These are phyloP conservation scores for Solanum corneliomulleri DNA, from an alignment of 257 asterid species.

Conservation along the genomic window DNA sequence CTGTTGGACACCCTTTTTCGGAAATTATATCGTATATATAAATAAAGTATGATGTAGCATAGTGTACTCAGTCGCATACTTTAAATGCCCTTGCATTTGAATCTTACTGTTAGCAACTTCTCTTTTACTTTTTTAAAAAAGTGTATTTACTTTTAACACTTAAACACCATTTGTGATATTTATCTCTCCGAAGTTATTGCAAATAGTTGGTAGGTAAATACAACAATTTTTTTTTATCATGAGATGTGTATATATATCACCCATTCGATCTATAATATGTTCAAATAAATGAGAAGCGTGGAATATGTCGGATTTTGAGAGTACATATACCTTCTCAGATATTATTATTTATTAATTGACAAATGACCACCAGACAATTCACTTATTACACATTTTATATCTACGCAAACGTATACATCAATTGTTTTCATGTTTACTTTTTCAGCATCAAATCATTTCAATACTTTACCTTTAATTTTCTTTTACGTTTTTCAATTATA, in stretches of 20 bases:
- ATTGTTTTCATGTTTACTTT: neutral
- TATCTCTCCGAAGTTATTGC: too few relatives aligned
- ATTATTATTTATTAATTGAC: neutral
- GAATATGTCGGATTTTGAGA: neutral
- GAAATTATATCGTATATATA: too few relatives aligned
- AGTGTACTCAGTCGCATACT: accelerated
- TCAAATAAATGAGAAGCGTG: neutral
- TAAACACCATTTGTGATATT: too few relatives aligned
- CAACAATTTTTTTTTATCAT: neutral
- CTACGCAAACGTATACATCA: neutral
- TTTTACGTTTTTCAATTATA: neutral
- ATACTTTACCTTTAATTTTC: neutral
- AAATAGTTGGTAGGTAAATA: too few relatives aligned
- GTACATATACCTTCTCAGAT: neutral
- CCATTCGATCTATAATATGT: neutral
- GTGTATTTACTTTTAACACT: accelerated
- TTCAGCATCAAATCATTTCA: neutral
- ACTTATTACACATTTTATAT: neutral
- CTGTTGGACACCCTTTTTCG: too few relatives aligned
- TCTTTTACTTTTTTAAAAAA: too few relatives aligned
- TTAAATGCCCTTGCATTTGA: too few relatives aligned
- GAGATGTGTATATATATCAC: neutral
- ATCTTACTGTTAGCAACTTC: too few relatives aligned
- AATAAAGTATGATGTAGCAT: too few relatives aligned
- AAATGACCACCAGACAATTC: neutral